Conservation (phyloP, 306 rosid genomes). For the Senna siamea region DNA sequence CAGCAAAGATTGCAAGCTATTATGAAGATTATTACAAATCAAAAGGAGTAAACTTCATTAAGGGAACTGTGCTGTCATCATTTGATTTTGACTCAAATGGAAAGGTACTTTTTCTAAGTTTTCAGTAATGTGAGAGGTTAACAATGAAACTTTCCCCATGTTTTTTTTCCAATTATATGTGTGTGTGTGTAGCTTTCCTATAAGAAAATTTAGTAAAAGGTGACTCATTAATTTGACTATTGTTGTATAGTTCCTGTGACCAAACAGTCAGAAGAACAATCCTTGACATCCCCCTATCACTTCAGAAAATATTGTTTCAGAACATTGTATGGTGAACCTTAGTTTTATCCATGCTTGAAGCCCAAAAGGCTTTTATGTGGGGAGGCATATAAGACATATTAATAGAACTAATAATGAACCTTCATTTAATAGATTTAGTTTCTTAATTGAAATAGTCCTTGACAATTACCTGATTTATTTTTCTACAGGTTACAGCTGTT, state of each 20-base stretch:
- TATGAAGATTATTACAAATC: conserved; percentile 87
- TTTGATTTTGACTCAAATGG: conserved; percentile 76
- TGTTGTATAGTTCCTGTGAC: conserved; percentile 14
- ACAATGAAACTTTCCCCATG: background rate
- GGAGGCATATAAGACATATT: background rate
- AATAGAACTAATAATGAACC: background rate
- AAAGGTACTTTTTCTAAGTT: conserved; percentile 56
- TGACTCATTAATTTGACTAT: background rate
- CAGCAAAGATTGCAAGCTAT: conserved; percentile 83
- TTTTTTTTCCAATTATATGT: too few species aligned
- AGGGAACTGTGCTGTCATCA: conserved; percentile 90
- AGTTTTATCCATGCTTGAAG: background rate
- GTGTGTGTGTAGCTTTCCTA: too few species aligned
- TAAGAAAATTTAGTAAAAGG: conserved; percentile 14
- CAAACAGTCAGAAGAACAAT: background rate
- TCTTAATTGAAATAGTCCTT: background rate
- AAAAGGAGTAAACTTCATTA: conserved; percentile 79
- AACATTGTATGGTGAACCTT: background rate
- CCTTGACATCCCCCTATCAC: background rate
- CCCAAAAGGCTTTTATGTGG: background rate
- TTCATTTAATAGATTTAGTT: background rate
- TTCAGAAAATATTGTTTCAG: background rate
- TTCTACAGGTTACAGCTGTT: conserved; percentile 79
- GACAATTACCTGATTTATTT: conserved; percentile 5
- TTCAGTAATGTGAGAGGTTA: conserved; percentile 13